These are phyloP conservation scores for Globisporangium ultimum DNA, from an alignment of 352 stramenopile genomes.

Conservation along the genomic window DNA sequence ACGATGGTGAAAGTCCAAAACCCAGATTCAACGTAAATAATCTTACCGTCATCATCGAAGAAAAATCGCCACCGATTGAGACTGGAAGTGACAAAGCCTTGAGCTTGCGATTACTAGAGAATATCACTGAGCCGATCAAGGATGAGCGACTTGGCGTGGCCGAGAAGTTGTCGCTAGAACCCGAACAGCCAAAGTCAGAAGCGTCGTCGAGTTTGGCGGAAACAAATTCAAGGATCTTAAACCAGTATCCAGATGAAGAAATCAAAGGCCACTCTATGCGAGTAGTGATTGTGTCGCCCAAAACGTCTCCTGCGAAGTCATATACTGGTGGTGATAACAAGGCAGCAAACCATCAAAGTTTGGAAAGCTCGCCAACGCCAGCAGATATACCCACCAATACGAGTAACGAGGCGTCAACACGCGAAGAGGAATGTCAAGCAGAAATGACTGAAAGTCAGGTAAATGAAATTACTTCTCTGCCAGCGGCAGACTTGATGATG, in stretches of 20 bases:
- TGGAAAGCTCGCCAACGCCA: background rate
- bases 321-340: background rate
- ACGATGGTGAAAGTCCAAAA: background rate
- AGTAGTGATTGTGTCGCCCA: conserved; percentile 13
- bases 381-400: background rate
- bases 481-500: no score
- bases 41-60: conserved; percentile 25
- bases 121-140: no score
- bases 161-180: no score
- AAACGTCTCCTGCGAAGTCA: conserved; percentile 2
- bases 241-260: background rate
- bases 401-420: background rate
- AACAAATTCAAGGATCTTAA: no score
- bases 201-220: no score
- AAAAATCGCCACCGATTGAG: background rate
- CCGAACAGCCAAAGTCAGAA: no score
- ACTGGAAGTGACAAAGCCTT: background rate
- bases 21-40: background rate
- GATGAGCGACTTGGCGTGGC: no score
- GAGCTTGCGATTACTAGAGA: background rate
- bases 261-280: background rate
- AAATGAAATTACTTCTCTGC: no score
- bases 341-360: background rate
- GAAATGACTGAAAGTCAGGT: no score
- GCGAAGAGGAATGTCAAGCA: no score